Evolutionary conservation across 208 protist species (phyloP), one percentile per base, ranked within the genome.

Genomic region (Blastocrithidia nonstop): DNA sequence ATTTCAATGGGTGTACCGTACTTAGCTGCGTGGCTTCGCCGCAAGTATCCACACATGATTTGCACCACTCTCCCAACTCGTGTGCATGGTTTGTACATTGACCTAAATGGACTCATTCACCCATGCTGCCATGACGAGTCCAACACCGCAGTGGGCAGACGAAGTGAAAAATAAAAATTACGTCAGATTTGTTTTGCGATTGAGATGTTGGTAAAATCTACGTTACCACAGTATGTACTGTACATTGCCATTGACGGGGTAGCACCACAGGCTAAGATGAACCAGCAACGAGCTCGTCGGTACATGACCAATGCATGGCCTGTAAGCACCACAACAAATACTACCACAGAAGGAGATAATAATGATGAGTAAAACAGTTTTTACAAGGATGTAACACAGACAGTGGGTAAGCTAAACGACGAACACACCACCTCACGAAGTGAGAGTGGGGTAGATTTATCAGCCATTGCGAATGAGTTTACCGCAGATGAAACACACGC

Each of bases 251-350:
- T 83, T 33, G 96, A 99, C 73, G 96, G 97, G 39, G 96, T 98
- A 8, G 97, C 96, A 4, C 97, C 97, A n/a, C 71, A 96, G 8
- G 97, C 97, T 4, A 99, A 99, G 57, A 97, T 99, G 93, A 99
- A 99, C 51, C 97, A 99, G 72, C 98, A 99, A 72, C 80, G 97
- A n/a, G 70, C 78, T 17, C 69, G 83, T 20, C 75, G 83, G 19
- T 88, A 92, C 64, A 92, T 88, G 83, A 63, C 50, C 16, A 47
- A 56, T 0, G 78, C 66, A 0, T 50, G 50, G 29, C 57, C 57
- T 35, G 35, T 63, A 32, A n/a, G n/a, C n/a, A n/a, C n/a, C n/a
- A n/a, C n/a, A n/a, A n/a, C n/a, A n/a, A n/a, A n/a, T n/a, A n/a
- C n/a, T n/a, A n/a, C n/a, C n/a, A n/a, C n/a, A n/a, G n/a, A n/a